These are phyloP conservation scores for Gastroboletus turbinatus DNA, from an alignment of 1,284 basidiomycete genomes.

Conservation along the genomic window DNA sequence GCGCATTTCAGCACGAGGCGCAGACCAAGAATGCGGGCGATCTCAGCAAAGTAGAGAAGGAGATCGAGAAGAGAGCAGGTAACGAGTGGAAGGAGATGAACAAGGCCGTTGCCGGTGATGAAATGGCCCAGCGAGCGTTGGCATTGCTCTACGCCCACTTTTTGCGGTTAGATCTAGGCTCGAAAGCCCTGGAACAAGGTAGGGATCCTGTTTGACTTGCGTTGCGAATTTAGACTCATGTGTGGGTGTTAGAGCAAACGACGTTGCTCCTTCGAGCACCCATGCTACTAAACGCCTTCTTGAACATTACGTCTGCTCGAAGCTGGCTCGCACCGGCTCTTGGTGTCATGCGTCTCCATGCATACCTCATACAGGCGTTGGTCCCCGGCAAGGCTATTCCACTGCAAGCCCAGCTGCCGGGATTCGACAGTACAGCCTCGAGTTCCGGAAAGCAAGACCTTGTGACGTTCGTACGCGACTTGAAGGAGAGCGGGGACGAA, in stretches of 20 bases:
- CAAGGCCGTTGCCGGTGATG: conserved; percentile 40
- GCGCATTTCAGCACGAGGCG: conserved; percentile 70
- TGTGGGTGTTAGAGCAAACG: conserved; percentile 55
- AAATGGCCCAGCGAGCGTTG: conserved; percentile 51
- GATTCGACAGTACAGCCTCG: conserved; percentile 54
- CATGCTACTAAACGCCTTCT: conserved; percentile 76
- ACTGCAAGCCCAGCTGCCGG: conserved; percentile 69
- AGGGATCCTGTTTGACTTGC: conserved; percentile 12
- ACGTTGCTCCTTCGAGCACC: conserved; percentile 70
- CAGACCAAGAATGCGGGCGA: conserved; percentile 39
- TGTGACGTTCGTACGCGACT: conserved; percentile 18
- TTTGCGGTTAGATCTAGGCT: conserved; percentile 67
- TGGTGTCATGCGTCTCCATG: conserved; percentile 79
- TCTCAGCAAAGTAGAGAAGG: conserved; percentile 58
- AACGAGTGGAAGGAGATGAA: conserved; percentile 53
- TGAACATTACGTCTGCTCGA: conserved; percentile 83
- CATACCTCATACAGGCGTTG: conserved; percentile 85
- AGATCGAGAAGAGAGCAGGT: conserved; percentile 50
- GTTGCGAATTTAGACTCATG: conserved; percentile 9
- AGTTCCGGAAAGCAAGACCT: conserved; percentile 22
- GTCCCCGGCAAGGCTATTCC: conserved; percentile 54
- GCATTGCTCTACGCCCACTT: conserved; percentile 87
- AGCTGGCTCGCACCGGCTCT: conserved; percentile 90
- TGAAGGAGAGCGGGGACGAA: conserved; percentile 20
- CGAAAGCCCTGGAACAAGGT: conserved; percentile 65